Evolutionary conservation across 257 asterid genomes (phyloP).

Genomic region (Linaria vulgaris): DNA sequence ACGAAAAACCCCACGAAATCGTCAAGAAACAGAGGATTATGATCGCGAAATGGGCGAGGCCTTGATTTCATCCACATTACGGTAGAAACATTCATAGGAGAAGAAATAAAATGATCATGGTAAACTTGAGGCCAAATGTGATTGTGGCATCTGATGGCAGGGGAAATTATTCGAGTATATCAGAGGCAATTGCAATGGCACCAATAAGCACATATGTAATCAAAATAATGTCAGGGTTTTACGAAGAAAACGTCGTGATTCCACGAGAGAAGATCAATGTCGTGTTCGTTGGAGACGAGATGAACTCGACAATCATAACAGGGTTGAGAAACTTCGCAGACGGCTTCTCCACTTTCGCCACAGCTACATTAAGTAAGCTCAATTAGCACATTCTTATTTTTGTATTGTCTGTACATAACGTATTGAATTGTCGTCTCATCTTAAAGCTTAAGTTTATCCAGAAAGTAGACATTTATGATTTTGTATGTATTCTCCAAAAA

Average conservation of each 20-base stretch:
- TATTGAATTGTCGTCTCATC: neutral
- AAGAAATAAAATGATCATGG: conserved; percentile 13
- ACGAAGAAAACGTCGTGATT: conserved; percentile 51
- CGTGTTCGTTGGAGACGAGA: conserved; percentile 62
- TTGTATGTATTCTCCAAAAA: neutral
- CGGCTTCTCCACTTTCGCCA: conserved; percentile 65
- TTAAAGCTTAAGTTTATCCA: too few relatives aligned
- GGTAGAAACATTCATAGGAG: conserved; percentile 23
- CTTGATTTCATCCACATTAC: conserved; percentile 13
- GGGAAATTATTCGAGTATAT: conserved; percentile 37
- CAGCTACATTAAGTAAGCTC: conserved; percentile 58
- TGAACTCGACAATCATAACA: conserved; percentile 53
- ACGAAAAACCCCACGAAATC: conserved; percentile 15
- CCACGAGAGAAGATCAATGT: conserved; percentile 58
- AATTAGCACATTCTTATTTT: too few relatives aligned
- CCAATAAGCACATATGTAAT: conserved; percentile 44
- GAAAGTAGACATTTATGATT: too few relatives aligned
- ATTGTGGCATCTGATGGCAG: conserved; percentile 45
- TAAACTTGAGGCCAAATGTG: conserved; percentile 34
- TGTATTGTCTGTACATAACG: too few relatives aligned
- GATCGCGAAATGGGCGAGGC: conserved; percentile 21
- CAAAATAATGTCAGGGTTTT: conserved; percentile 48
- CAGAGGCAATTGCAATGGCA: conserved; percentile 49
- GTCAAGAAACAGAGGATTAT: conserved; percentile 33
- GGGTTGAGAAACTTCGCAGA: conserved; percentile 56